Evolutionary conservation across 371 early-diverging fungal species (phyloP).

Genomic region (Mortierella sp.): DNA sequence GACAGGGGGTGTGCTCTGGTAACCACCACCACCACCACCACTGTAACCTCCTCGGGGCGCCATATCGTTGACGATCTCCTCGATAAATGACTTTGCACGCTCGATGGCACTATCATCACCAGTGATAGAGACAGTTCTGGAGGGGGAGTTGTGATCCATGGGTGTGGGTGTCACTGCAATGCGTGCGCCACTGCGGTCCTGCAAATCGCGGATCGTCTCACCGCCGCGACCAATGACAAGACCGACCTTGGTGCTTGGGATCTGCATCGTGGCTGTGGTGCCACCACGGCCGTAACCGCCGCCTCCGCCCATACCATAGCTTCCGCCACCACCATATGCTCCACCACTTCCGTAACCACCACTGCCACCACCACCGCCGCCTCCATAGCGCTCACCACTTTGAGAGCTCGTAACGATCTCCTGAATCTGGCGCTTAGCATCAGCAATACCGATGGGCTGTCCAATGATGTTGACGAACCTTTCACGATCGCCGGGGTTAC

Average conservation of each 20-base stretch:
- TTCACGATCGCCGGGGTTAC: constrained; percentile 43
- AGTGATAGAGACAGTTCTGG: constrained; percentile 75
- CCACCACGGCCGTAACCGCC: constrained; percentile 45
- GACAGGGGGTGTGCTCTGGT: constrained; percentile 50
- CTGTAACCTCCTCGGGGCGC: constrained; percentile 36
- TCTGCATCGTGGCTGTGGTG: constrained; percentile 60
- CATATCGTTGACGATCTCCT: constrained; percentile 77
- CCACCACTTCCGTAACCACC: constrained; percentile 70
- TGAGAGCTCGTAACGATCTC: constrained; percentile 51
- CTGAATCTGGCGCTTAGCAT: constrained; percentile 54
- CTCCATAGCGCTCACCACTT: constrained; percentile 70
- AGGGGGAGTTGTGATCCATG: constrained; percentile 60
- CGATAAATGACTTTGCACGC: constrained; percentile 79
- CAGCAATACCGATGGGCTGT: constrained; percentile 46
- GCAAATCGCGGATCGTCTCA: constrained; percentile 89
- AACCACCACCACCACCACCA: constrained; percentile 32
- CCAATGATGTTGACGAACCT: constrained; percentile 51
- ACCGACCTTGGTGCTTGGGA: constrained; percentile 83
- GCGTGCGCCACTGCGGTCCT: constrained; percentile 82
- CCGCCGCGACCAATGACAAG: constrained; percentile 92
- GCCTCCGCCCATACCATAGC: constrained; percentile 59
- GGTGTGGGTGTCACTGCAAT: constrained; percentile 86
- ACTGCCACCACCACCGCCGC: constrained; percentile 71
- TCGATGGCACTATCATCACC: constrained; percentile 81
- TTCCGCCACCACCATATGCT: constrained; percentile 63